Evolutionary conservation across 2,329 filamentous ascomycete species (phyloP), one percentile per base, ranked within the genome.

Genomic region (Apiospora malaysiana): DNA sequence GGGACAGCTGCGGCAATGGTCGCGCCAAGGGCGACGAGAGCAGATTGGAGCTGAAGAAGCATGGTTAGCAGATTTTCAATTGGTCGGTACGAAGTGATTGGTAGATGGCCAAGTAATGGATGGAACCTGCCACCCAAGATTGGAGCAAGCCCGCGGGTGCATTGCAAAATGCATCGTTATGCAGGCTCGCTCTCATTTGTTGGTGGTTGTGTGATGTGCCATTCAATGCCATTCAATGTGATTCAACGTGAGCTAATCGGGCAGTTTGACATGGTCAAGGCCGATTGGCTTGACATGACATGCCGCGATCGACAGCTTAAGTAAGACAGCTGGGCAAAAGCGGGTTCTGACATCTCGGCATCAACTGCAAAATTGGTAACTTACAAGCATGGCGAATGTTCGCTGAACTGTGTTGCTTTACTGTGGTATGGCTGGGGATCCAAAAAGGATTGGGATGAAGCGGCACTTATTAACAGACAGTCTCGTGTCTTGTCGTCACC

Each of bases 1-100:
- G 84, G 85, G 68, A 92, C 88, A 69, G 90, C 90, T 69, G 84
- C 82, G 68, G 85, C 87, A 51, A 86, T 79, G 73, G 85, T 83
- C 72, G 87, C 87, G 79, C 84, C 83, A 68, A 89, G 80, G 75
- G 86, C 86, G 79, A 87, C 78, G 76, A 89, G 84, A 68, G 83
- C 82, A 66, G 84, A 80, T 75, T 83, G 82, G 63, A 80, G 67
- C 79, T 85, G 72, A 32, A 43, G 70, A 43, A 8, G 8, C 56
- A 40, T 63, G 56, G 32, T 63, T 32, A 63, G 21, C 32, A 63
- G 9, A 9, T 32, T 12, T 40, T 23, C 56, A 63, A 32, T n/a
- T 40, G 8, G 16, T n/a, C n/a, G 8, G 16, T 5, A 63, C 7
- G 6, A 16, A 21, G 27, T 16, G 23, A 27, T 10, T 37, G 21